Conservation (phyloP, 169 alveolate genomes). For the Sarcocystis neurona region DNA sequence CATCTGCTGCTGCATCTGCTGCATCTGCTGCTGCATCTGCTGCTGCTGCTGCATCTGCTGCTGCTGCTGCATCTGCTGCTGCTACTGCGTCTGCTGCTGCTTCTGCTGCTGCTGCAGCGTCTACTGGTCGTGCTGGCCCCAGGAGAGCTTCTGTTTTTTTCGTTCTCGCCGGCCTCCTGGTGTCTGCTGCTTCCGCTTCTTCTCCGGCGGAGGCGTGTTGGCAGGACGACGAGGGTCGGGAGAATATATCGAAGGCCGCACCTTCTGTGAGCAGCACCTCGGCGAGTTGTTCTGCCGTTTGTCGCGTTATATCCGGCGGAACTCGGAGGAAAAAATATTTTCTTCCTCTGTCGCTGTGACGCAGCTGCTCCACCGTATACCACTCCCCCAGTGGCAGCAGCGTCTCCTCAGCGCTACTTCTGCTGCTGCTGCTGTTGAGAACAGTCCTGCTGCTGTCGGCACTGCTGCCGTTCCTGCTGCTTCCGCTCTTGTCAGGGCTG, state of each 20-base stretch:
- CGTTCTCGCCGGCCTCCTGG: neutral
- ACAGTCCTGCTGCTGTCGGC: too few relatives aligned
- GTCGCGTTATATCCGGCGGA: slow-evolving; percentile 26
- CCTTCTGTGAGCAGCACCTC: slow-evolving; percentile 19
- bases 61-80: neutral
- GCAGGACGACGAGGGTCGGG: too few relatives aligned
- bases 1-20: neutral
- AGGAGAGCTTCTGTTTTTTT: neutral
- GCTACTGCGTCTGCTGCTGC: neutral
- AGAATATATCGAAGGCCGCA: slow-evolving; percentile 1
- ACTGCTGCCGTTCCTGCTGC: too few relatives aligned
- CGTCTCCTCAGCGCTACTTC: too few relatives aligned
- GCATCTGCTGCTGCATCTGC: neutral
- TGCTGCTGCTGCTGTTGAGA: too few relatives aligned
- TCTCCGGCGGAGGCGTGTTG: neutral
- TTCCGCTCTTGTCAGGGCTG: too few relatives aligned
- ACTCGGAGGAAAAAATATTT: slow-evolving; percentile 29
- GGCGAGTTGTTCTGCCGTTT: slow-evolving; percentile 23
- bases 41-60: too few relatives aligned
- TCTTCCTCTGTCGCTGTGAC: slow-evolving; percentile 16
- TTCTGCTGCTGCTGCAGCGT: slow-evolving; percentile 8
- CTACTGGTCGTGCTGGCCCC: neutral
- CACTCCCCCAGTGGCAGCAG: slow-evolving; percentile 8
- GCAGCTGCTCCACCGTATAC: slow-evolving; percentile 18
- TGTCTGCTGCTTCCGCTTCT: slow-evolving; percentile 11